Percentiles rank a stretch among this genome's conserved stretches.
Conservation (phyloP, 2,329 filamentous ascomycete species). For the Fusarium oxysporum region DNA sequence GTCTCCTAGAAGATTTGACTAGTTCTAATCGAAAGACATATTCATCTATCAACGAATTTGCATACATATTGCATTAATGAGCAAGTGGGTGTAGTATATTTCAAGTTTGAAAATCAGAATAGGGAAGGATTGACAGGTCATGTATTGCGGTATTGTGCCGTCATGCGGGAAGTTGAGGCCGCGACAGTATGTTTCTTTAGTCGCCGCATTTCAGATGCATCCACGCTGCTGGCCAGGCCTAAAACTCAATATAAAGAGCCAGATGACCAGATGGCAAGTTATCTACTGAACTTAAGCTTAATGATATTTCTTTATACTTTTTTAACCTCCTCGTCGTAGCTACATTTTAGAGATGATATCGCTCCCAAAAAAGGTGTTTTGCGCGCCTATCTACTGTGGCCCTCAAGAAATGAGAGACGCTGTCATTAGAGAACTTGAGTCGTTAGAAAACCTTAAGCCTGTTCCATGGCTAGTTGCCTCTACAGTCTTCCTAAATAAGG, state of each 20-base stretch:
- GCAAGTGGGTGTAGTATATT: background rate
- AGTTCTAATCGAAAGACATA: background rate
- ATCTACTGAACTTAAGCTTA: background rate
- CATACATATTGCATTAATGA: background rate
- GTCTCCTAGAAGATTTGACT: background rate
- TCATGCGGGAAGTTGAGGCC: background rate
- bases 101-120: background rate
- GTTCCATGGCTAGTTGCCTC: background rate
- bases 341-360: background rate
- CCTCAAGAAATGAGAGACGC: background rate
- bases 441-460: background rate
- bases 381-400: background rate
- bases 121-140: background rate
- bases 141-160: background rate
- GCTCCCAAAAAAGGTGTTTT: background rate
- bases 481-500: background rate
- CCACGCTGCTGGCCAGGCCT: background rate
- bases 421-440: background rate
- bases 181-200: background rate
- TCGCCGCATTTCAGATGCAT: background rate
- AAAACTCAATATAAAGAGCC: background rate
- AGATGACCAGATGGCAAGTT: background rate
- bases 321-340: background rate
- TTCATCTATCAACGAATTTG: background rate
- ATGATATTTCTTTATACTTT: background rate